Base-by-base conservation (phyloP, 1,284 basidiomycete species). In the Golubevia pallescens region DNA sequence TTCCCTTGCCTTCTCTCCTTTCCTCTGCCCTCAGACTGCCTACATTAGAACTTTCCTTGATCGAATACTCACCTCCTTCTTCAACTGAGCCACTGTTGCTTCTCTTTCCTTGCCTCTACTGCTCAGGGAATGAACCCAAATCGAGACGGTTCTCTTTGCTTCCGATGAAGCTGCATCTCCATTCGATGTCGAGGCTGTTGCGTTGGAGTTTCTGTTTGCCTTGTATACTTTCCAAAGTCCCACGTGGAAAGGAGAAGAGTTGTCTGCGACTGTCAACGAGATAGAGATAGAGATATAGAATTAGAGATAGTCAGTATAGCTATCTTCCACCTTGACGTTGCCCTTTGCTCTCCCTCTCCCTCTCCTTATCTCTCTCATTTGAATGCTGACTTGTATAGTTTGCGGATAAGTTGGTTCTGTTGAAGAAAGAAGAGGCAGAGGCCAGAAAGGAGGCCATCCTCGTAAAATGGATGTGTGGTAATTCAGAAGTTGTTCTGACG, bases 201-300 rank as follows among this genome's bases (percentile, higher is more conserved):
- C 61, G 23, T 70, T 65, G 1, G 76, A 65, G 42, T 77, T 80
- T 38, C 74, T 73, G 2, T 70, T 73, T 0, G 75, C 82, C 23
- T 70, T 68, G 58, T 74, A 69, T 62, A 85, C 76, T 63, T 73
- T 80, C 82, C 82, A 85, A 10, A 80, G 71, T 0, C 82, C 82
- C 24, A 77, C 74, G 19, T 75, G 68, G 1, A 75, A 64, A 2
- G 82, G 67, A 4, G 75, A 56, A 2, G 68, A 68, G 23, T 68
- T 62, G 2, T 81, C 76, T 48, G 80, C 78, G 19, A 84, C 34
- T 38, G 10, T 38, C 5, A 38, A n/a, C n/a, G n/a, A 38, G 34
- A 38, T 4, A 38, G 34, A 10, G 34, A 38, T 5, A 10, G 34
- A 38, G 34, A 38, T 4, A 38, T 5, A 38, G 34, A 38, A 38